Conservation (phyloP, 108 stramenopile species). For the Stephanodiscus minutulus region DNA sequence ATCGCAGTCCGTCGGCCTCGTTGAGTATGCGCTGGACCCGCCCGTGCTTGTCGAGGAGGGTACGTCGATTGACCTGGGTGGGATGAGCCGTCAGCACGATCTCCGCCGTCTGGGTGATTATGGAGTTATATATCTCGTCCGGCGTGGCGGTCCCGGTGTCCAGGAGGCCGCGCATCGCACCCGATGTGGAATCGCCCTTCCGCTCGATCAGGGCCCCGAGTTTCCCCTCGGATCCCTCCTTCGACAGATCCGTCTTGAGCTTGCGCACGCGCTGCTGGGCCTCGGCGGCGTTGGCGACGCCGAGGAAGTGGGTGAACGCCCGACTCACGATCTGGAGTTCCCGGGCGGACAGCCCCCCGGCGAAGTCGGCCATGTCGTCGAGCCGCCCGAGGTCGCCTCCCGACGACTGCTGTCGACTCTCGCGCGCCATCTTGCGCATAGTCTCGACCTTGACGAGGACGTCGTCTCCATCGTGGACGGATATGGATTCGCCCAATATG, state of each 20-base stretch:
- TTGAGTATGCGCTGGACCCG: conserved; percentile 72
- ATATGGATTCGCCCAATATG: conserved; percentile 71
- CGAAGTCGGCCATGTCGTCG: conserved; percentile 48
- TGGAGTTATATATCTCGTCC: conserved; percentile 74
- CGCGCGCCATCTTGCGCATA: conserved; percentile 69
- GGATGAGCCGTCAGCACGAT: conserved; percentile 97
- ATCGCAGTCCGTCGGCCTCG: conserved; percentile 65
- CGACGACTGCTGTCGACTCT: conserved; percentile 17
- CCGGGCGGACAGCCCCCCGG: conserved; percentile 47
- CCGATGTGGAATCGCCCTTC: conserved; percentile 59
- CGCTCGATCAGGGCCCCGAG: conserved; percentile 42
- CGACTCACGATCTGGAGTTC: conserved; percentile 71
- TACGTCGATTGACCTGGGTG: conserved; percentile 96
- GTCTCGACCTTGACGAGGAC: conserved; percentile 73
- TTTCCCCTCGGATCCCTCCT: conserved; percentile 17
- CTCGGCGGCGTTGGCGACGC: conserved; percentile 88
- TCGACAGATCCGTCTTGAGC: conserved; percentile 42
- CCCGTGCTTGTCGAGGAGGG: conserved; percentile 82
- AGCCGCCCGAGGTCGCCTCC: too few species aligned
- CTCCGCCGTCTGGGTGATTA: conserved; percentile 86
- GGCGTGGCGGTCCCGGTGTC: conserved; percentile 37
- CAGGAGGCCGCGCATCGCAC: conserved; percentile 62
- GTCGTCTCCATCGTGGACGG: conserved; percentile 59
- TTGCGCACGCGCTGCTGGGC: conserved; percentile 73
- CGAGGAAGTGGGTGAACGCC: conserved; percentile 83